phyloP scores from a whole-genome alignment of 257 asterid species.

The Solanum paucissectum region DNA sequence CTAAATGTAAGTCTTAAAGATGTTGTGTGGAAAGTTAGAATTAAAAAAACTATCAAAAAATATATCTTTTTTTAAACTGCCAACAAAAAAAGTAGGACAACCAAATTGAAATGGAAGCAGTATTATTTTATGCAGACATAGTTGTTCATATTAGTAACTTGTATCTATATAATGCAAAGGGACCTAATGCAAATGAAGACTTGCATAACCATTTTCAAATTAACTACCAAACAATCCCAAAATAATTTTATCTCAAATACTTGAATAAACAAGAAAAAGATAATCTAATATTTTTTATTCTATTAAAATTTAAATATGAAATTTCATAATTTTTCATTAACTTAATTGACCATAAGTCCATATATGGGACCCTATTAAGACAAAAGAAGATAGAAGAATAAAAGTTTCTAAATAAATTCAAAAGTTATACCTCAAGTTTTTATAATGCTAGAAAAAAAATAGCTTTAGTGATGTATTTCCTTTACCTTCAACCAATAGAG shows the following conservation, averaged over 20 bases:
- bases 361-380: neutral
- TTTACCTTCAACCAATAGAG: no score
- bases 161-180: no score
- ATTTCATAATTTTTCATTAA: neutral
- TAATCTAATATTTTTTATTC: neutral
- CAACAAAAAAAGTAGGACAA: no score
- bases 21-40: neutral
- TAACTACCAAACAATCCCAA: neutral
- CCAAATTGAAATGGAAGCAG: no score
- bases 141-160: no score
- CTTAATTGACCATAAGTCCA: neutral
- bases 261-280: neutral
- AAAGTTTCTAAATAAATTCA: neutral
- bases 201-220: neutral
- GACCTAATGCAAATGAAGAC: neutral
- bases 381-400: neutral
- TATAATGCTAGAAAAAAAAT: neutral
- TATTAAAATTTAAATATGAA: no score
- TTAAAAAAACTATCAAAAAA: no score
- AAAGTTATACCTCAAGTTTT: neutral
- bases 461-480: neutral
- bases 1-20: neutral
- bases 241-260: neutral
- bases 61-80: accelerated
- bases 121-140: no score